Evolutionary conservation across 202 grass and related monocot species (phyloP), one percentile per base, ranked within the genome.

Genomic region (Saccharum hybrid): DNA sequence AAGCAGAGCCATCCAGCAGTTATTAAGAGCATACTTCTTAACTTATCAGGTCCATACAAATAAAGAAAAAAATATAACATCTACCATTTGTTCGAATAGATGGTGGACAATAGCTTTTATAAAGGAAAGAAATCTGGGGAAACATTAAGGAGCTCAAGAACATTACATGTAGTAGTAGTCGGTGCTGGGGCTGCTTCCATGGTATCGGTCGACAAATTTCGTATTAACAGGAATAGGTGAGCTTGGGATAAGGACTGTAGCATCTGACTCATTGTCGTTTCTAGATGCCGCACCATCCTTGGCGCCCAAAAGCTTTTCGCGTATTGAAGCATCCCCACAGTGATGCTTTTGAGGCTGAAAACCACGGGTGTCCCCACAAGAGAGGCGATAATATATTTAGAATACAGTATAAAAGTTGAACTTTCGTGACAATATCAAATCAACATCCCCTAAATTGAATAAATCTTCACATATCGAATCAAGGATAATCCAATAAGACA

Each of bases 91-190:
- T 66, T 85, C 1, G 3, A 68, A 66, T 10, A 40, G 8, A 67
- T 6, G n/a, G 57, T 42, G 21, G 30, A 54, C 5, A 76, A 65
- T 68, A 51, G 59, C 14, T 63, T 60, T 11, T 16, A 74, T 83
- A 2, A 83, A 86, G 12, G 41, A 71, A 80, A 42, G 8, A 83
- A 74, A 78, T 63, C 45, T 46, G 21, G 26, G 37, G 28, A 76
- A 84, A 72, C n/a, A 71, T 80, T 76, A 87, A 56, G 61, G 30
- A 73, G 79, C 1, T 64, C 33, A 75, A 87, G 78, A 83, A 85
- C 77, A 83, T 82, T 99, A 99, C 96, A 43, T 56, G 75, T 94
- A 99, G 77, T 96, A 99, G 76, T 91, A 96, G 64, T 99, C 89
- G 28, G 64, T 64, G 49, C 34, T 75, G 26, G 79, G 79, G 60